These are phyloP conservation scores for Calonectria fujianensis DNA, from an alignment of 2,329 filamentous ascomycete species.

Conservation along the genomic window DNA sequence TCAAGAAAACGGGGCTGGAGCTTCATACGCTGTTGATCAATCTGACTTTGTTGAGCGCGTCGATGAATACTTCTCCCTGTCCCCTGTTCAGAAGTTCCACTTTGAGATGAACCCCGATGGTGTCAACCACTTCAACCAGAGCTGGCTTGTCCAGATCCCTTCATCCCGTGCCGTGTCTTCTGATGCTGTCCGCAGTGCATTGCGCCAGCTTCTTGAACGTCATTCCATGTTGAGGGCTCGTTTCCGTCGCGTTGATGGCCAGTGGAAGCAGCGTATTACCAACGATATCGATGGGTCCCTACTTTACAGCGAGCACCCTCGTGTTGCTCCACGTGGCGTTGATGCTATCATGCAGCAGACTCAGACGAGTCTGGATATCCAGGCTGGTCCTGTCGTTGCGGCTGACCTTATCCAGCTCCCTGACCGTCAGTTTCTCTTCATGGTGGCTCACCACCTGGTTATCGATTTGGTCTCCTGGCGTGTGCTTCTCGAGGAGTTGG, in stretches of 20 bases:
- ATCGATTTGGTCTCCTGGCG: constrained; percentile 70
- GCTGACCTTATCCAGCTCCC: constrained; percentile 40
- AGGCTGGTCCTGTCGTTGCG: constrained; percentile 36
- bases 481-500: constrained; percentile 58
- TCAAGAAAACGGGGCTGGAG: constrained; percentile 37
- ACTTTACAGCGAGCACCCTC: background rate
- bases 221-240: constrained; percentile 11
- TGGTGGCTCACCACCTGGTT: constrained; percentile 62
- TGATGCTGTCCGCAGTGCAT: background rate
- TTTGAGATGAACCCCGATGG: constrained; percentile 35
- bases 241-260: background rate
- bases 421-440: constrained; percentile 56
- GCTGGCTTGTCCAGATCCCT: constrained; percentile 15
- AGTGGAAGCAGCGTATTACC: constrained; percentile 45
- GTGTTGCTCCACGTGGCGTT: constrained; percentile 2
- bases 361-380: constrained; percentile 42
- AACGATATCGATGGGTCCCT: constrained; percentile 24
- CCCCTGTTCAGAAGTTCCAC: constrained; percentile 49
- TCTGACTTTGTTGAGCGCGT: constrained; percentile 26
- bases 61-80: constrained; percentile 41
- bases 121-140: constrained; percentile 21
- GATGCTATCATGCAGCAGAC: constrained; percentile 29
- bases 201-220: constrained; percentile 8
- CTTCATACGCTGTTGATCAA: background rate
- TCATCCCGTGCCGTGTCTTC: background rate